These are phyloP conservation scores for Sphaceloma murrayae DNA, from an alignment of 2,329 filamentous ascomycete genomes.

Conservation along the genomic window DNA sequence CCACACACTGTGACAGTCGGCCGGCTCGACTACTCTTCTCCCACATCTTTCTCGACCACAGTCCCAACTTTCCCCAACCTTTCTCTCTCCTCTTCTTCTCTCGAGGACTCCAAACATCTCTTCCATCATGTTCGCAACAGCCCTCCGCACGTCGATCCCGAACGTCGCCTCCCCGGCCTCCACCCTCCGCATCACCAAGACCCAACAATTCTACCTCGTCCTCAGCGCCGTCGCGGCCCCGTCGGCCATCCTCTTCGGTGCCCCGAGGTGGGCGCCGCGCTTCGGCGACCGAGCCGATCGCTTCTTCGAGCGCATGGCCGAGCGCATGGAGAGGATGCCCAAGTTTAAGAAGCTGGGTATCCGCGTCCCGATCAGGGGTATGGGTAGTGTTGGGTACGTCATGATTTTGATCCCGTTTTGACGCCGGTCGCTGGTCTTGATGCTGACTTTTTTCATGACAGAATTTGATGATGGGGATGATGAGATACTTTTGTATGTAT, in stretches of 20 bases:
- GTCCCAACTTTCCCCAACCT: neutral
- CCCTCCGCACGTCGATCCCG: slow-evolving; percentile 10
- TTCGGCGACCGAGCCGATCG: slow-evolving; percentile 13
- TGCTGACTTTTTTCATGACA: too few relatives aligned
- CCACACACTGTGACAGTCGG: slow-evolving; percentile 10
- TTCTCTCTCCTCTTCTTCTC: neutral
- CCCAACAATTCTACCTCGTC: slow-evolving; percentile 6
- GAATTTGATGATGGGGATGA: too few relatives aligned
- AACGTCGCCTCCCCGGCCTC: slow-evolving; percentile 2
- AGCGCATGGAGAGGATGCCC: slow-evolving; percentile 14
- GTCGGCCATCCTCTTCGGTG: slow-evolving; percentile 8
- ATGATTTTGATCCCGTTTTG: too few relatives aligned
- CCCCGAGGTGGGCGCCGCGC: slow-evolving; percentile 13
- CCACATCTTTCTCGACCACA: neutral
- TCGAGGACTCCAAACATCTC: neutral
- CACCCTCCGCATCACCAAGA: slow-evolving; percentile 13
- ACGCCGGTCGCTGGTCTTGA: too few relatives aligned
- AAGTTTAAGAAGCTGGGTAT: slow-evolving; percentile 9
- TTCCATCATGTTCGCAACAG: slow-evolving; percentile 16
- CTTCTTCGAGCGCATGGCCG: slow-evolving; percentile 15
- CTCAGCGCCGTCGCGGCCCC: slow-evolving; percentile 4
- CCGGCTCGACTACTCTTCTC: slow-evolving; percentile 1
- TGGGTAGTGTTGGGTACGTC: slow-evolving; percentile 15
- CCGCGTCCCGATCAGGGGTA: slow-evolving; percentile 9
- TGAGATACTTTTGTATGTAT: too few relatives aligned